Conservation (phyloP, 1,284 basidiomycete genomes). For the Hymenochaete sp. region DNA sequence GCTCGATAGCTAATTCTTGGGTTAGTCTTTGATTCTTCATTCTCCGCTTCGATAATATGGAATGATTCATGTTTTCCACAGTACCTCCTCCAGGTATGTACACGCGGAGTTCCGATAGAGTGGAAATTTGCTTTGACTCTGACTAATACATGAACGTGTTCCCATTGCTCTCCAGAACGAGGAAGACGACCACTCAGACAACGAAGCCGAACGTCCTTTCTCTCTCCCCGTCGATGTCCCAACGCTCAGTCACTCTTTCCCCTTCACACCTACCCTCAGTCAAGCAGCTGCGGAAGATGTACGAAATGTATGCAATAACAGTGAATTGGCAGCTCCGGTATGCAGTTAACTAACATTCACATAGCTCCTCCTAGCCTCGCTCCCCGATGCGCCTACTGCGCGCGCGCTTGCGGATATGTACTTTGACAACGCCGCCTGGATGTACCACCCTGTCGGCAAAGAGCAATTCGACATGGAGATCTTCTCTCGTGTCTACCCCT, state of each 20-base stretch:
- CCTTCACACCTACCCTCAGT: slow-evolving; percentile 39
- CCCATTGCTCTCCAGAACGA: slow-evolving; percentile 29
- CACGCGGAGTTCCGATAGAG: too few relatives aligned
- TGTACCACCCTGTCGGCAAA: slow-evolving; percentile 56
- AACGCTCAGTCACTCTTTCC: slow-evolving; percentile 53
- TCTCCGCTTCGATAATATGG: slow-evolving; percentile 6
- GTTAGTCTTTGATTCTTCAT: slow-evolving; percentile 31
- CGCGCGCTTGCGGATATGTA: slow-evolving; percentile 41
- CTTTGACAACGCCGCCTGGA: slow-evolving; percentile 59
- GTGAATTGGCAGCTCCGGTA: too few relatives aligned
- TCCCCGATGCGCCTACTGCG: slow-evolving; percentile 39
- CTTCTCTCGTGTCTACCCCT: slow-evolving; percentile 44
- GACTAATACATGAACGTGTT: slow-evolving; percentile 32
- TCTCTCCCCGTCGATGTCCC: slow-evolving; percentile 43
- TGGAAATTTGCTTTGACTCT: too few relatives aligned
- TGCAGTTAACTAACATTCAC: too few relatives aligned
- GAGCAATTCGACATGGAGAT: slow-evolving; percentile 44
- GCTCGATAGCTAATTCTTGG: slow-evolving; percentile 57
- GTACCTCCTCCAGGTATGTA: slow-evolving; percentile 31
- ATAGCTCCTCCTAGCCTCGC: slow-evolving; percentile 35
- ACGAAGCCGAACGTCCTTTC: slow-evolving; percentile 12
- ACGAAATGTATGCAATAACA: too few relatives aligned
- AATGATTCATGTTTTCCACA: slow-evolving; percentile 19
- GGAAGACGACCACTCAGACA: slow-evolving; percentile 27
- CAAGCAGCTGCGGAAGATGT: slow-evolving; percentile 34